Percentiles rank a stretch among this genome's conserved stretches.
These are phyloP conservation scores for Claviceps sp. DNA, from an alignment of 2,329 filamentous ascomycete genomes.

Conservation along the genomic window DNA sequence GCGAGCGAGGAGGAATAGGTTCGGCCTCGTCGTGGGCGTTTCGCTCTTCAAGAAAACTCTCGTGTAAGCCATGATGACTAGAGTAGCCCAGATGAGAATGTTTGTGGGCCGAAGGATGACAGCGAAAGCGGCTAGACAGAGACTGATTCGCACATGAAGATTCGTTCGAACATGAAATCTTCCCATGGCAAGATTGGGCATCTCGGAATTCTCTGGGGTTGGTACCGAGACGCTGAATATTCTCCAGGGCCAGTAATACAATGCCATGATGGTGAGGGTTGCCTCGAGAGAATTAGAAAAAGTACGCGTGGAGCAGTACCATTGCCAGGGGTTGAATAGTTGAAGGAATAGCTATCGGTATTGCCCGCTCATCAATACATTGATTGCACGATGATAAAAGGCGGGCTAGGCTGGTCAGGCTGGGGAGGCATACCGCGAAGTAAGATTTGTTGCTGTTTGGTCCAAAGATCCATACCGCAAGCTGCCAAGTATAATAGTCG, in stretches of 20 bases:
- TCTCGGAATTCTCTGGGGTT: constrained; percentile 26
- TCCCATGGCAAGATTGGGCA: constrained; percentile 5
- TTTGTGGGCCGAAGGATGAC: constrained; percentile 86
- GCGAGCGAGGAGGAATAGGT: constrained; percentile 39
- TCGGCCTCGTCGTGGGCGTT: constrained; percentile 29
- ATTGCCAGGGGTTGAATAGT: constrained; percentile 60
- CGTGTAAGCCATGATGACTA: constrained; percentile 39
- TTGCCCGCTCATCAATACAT: background rate
- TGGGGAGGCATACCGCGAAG: constrained; percentile 43
- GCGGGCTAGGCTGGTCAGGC: background rate
- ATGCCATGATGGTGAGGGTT: constrained; percentile 66
- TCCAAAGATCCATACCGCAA: constrained; percentile 64
- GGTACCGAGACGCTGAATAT: constrained; percentile 34
- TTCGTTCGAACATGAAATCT: constrained; percentile 15
- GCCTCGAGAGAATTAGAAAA: constrained; percentile 91
- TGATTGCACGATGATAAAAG: background rate
- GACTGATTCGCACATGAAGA: constrained; percentile 37
- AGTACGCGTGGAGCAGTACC: constrained; percentile 86
- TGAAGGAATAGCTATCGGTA: constrained; percentile 21
- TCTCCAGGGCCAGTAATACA: constrained; percentile 80
- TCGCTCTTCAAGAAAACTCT: constrained; percentile 19
- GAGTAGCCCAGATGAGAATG: constrained; percentile 63
- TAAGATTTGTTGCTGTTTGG: constrained; percentile 47
- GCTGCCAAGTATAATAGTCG: constrained; percentile 80
- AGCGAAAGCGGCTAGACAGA: constrained; percentile 66